Evolutionary conservation across 768 basidiomycete genomes (phyloP).

Genomic region (Podaxis sp.): DNA sequence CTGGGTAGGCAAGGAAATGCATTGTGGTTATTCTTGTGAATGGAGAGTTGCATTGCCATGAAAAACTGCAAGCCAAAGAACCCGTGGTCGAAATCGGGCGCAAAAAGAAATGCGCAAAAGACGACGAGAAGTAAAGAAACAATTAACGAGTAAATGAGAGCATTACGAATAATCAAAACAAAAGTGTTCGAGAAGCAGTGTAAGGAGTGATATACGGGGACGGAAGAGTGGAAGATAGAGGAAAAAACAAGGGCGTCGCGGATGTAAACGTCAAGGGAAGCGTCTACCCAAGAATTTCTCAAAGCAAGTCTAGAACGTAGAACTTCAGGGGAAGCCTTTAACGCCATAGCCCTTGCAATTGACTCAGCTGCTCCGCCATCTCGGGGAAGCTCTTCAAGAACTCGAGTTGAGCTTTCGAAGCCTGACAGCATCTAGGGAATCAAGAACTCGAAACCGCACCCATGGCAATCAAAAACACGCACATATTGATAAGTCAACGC

Average conservation of each 20-base stretch:
- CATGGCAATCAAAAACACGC: slow-evolving; percentile 27
- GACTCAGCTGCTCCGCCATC: slow-evolving; percentile 67
- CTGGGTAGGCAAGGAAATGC: neutral
- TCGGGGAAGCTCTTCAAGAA: slow-evolving; percentile 84
- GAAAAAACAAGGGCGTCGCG: neutral
- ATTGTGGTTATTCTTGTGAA: slow-evolving; percentile 6
- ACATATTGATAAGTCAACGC: slow-evolving; percentile 81
- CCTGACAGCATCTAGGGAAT: slow-evolving; percentile 40
- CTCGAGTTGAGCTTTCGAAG: slow-evolving; percentile 78
- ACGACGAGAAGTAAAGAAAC: neutral
- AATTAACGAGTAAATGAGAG: neutral
- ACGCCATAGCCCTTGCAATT: slow-evolving; percentile 36
- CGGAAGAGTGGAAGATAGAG: neutral
- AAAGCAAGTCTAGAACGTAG: neutral
- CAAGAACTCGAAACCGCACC: neutral
- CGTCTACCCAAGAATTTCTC: neutral
- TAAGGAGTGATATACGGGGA: neutral
- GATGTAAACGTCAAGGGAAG: neutral
- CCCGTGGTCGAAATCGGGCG: neutral
- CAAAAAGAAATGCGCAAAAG: neutral
- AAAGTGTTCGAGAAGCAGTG: neutral
- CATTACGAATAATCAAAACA: neutral
- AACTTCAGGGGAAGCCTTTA: neutral
- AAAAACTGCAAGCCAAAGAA: neutral
- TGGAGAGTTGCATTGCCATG: slow-evolving; percentile 2